Evolutionary conservation across 331 rosid species (phyloP), one percentile per base, ranked within the genome.

Genomic region (Acacia pycnantha): DNA sequence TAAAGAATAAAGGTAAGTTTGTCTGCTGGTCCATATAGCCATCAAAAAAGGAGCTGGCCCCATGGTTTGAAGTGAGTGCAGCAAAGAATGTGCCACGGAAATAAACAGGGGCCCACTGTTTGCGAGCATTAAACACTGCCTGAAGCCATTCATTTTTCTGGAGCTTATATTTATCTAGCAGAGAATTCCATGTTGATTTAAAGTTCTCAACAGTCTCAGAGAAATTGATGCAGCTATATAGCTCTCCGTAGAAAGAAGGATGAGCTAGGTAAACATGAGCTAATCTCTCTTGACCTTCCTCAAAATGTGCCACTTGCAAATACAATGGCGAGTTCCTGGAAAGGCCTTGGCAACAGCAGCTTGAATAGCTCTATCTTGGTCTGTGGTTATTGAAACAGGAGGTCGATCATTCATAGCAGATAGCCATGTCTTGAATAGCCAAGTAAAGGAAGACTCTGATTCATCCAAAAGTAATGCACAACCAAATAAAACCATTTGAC

Each of bases 41-140:
- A 85, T 91, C 93, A 69, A 91, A 93, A 76, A 88, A 88, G 64
- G 92, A 89, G 85, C 84, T 79, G 26, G 85, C 76, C 14, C 94
- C 91, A 77, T 85, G 92, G 84, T 80, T 90, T 41, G 88, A 82
- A 71, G 84, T 86, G 74, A 91, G 77, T 35, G 90, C 86, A 73
- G 90, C 97, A 86, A 91, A 93, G 82, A 91, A 93, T 56, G 97
- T 86, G 37, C 86, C 94, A 74, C 62, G 96, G 64, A 93, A 88
- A 87, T 90, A 93, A 62, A 88, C 96, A 59, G 97, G 97, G 75
- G 92, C 97, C 97, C 97, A 93, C 84, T 90, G 94, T 77, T 82
- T 82, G 70, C 94, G 89, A 85, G 94, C 97, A 84, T 86, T 87
- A 86, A 88, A 93, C 66, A 93, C 92, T 26, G 94, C 93, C 85